Evolutionary conservation across 1,284 basidiomycete species (phyloP).

Genomic region (Clitocybe nebularis): DNA sequence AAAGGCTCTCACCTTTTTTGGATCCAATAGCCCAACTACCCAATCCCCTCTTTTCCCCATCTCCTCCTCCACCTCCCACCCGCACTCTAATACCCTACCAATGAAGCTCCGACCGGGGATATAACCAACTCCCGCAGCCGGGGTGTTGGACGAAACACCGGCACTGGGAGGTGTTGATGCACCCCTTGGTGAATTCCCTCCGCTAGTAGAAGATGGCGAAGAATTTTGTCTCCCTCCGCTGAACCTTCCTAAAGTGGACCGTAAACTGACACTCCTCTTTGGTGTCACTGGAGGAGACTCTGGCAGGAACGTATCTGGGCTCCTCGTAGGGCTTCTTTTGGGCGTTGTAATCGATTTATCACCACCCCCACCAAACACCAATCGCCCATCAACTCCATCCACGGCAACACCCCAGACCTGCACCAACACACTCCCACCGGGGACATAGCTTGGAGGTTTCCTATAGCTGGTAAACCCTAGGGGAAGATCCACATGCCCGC

Average conservation of each 20-base stretch:
- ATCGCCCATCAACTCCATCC: conserved; percentile 64
- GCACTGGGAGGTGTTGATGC: conserved; percentile 4
- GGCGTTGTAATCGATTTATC: conserved; percentile 6
- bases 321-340: not conserved
- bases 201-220: too few species aligned
- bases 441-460: conserved; percentile 70
- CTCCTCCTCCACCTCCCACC: conserved; percentile 72
- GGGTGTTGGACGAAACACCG: conserved; percentile 8
- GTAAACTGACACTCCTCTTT: conserved; percentile 21
- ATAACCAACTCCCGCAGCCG: conserved; percentile 53
- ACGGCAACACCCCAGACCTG: conserved; percentile 84
- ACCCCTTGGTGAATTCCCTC: conserved; percentile 2
- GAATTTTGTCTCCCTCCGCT: conserved; percentile 10
- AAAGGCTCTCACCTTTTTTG: conserved; percentile 62
- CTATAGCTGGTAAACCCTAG: conserved; percentile 48
- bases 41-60: conserved; percentile 72
- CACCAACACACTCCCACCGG: conserved; percentile 65
- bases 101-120: conserved; percentile 83
- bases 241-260: conserved; percentile 18
- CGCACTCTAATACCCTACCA: conserved; percentile 74
- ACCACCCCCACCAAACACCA: conserved; percentile 48
- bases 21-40: conserved; percentile 75
- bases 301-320: not conserved
- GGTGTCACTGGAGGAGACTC: conserved; percentile 12
- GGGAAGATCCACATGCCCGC: conserved; percentile 14